A percentile compares a stretch with the other conserved stretches of the same genome.
Conservation (phyloP, 768 basidiomycete genomes). For the Suillus subalutaceus region DNA sequence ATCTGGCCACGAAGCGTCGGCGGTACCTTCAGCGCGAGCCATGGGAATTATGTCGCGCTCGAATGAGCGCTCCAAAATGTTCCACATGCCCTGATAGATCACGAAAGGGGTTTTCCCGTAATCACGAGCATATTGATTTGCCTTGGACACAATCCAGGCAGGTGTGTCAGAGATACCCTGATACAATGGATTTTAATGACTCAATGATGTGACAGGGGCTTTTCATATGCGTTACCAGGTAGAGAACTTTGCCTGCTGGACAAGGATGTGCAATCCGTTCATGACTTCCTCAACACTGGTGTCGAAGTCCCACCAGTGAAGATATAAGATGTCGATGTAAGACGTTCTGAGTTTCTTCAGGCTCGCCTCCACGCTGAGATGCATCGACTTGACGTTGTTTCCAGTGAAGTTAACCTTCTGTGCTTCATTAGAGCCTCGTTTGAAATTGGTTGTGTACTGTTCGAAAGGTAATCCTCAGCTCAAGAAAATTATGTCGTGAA, state of each 20-base stretch:
- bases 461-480: background rate
- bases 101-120: constrained; percentile 48
- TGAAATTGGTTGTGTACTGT: constrained; percentile 28
- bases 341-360: constrained; percentile 27
- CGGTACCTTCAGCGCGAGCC: constrained; percentile 28
- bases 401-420: constrained; percentile 48
- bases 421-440: constrained; percentile 16
- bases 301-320: constrained; percentile 40
- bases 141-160: constrained; percentile 43
- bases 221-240: constrained; percentile 24
- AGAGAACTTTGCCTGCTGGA: constrained; percentile 41
- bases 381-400: constrained; percentile 49
- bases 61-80: constrained; percentile 38
- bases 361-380: constrained; percentile 38
- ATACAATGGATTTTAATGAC: background rate
- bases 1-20: background rate
- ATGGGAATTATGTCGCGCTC: constrained; percentile 48
- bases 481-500: background rate
- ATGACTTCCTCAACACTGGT: constrained; percentile 45
- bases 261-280: constrained; percentile 40
- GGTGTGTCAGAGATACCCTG: constrained; percentile 37
- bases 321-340: constrained; percentile 25
- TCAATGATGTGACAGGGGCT: constrained; percentile 11
- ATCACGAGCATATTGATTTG: constrained; percentile 44
- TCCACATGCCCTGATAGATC: constrained; percentile 46